Evolutionary conservation across 257 asterid species (phyloP), one percentile per base, ranked within the genome.

Genomic region (Lantana camara): DNA sequence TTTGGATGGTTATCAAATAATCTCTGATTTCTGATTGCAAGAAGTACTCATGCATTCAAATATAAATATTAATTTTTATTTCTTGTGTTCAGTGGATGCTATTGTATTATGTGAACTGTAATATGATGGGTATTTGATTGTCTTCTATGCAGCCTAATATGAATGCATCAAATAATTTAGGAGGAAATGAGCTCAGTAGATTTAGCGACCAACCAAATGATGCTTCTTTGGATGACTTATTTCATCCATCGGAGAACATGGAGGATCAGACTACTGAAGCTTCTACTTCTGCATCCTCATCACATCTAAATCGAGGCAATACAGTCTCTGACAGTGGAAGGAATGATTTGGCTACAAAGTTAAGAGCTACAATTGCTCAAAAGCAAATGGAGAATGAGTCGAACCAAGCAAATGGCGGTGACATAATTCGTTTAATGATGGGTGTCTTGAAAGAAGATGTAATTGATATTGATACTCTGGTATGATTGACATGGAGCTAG

Each of bases 161-260:
- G 48, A 80, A 76, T 79, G 73, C 76, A 62, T 69, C 81, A 46
- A 38, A 66, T 14, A 52, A 59, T 47, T 71, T 75, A 8, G 75
- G 79, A 61, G 85, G 74, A 65, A 78, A 79, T 52, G 93, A 82
- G 66, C 79, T 85, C 30, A 82, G 79, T 52, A 82, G 71, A 76
- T 85, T 85, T 63, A 82, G 89, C 74, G 89, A 85, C 63, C 73
- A 83, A 66, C 89, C 93, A 55, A 86, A 79, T 45, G 93, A 85
- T 80, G 84, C 89, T 54, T 78, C 85, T 45, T 75, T 80, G 76
- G 93, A 82, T 62, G 93, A 85, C 69, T 72, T 85, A 68, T 82
- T 85, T 70, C 85, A 74, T 80, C 93, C 85, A 40, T 62, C 74
- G 29, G 86, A 80, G 65, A 74, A 60, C 63, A 59, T 67, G 60